A percentile compares a stretch with the other conserved stretches of the same genome.
These are phyloP conservation scores for Phytophthora capsici DNA, from an alignment of 352 stramenopile genomes.

Conservation along the genomic window DNA sequence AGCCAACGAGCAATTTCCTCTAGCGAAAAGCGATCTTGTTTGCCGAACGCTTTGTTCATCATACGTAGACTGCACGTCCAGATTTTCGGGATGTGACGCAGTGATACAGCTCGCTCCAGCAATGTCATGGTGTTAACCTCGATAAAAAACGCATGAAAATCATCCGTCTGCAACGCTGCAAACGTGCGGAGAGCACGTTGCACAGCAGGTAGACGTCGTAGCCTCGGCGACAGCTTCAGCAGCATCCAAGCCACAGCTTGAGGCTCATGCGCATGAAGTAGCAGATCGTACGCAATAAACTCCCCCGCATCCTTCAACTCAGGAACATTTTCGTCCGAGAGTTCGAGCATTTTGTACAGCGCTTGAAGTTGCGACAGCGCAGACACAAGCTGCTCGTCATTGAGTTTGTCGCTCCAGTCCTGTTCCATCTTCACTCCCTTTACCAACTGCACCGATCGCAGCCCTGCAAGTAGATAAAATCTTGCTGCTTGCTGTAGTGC, in stretches of 20 bases:
- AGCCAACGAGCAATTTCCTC: slow-evolving; percentile 49
- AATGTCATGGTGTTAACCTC: slow-evolving; percentile 38
- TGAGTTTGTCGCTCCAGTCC: slow-evolving; percentile 74
- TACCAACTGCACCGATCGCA: slow-evolving; percentile 49
- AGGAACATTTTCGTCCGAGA: slow-evolving; percentile 12
- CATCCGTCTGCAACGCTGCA: slow-evolving; percentile 56
- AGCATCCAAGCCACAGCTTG: slow-evolving; percentile 50
- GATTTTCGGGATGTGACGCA: slow-evolving; percentile 50
- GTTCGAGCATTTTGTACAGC: slow-evolving; percentile 37
- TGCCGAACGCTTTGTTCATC: slow-evolving; percentile 72
- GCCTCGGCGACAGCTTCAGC: slow-evolving; percentile 33
- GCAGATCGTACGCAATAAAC: slow-evolving; percentile 61
- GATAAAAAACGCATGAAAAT: slow-evolving; percentile 44
- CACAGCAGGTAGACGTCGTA: slow-evolving; percentile 26
- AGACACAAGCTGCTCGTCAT: slow-evolving; percentile 73
- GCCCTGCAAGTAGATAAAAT: slow-evolving; percentile 63
- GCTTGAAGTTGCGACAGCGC: slow-evolving; percentile 59
- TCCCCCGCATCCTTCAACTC: slow-evolving; percentile 37
- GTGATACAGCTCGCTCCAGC: slow-evolving; percentile 46
- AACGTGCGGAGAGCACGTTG: slow-evolving; percentile 55
- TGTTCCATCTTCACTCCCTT: slow-evolving; percentile 8
- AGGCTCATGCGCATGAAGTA: slow-evolving; percentile 64
- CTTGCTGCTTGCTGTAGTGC: slow-evolving; percentile 57
- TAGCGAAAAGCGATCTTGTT: slow-evolving; percentile 60
- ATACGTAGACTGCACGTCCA: slow-evolving; percentile 45